phyloP scores from a whole-genome alignment of 108 stramenopile species.

The Seminavis robusta region DNA sequence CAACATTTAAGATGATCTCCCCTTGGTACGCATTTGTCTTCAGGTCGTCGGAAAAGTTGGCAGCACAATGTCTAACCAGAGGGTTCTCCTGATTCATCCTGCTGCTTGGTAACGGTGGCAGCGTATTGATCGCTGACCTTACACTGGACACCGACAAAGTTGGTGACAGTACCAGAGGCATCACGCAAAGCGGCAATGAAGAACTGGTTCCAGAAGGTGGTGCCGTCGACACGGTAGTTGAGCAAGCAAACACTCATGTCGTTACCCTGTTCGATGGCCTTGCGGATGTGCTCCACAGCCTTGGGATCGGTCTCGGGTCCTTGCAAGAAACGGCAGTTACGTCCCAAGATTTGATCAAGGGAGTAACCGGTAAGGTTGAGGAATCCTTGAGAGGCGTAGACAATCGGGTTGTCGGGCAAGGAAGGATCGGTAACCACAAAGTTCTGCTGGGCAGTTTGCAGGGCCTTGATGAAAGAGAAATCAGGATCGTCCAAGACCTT shows the following conservation, averaged over 20 bases:
- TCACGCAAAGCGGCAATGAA: constrained; percentile 93
- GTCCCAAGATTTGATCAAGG: constrained; percentile 87
- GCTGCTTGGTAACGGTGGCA: constrained; percentile 74
- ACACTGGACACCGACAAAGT: constrained; percentile 98
- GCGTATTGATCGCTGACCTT: constrained; percentile 86
- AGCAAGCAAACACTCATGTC: constrained; percentile 92
- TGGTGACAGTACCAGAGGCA: constrained; percentile 87
- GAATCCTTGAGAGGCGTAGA: constrained; percentile 92
- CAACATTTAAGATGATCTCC: no score
- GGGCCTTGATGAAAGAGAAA: constrained; percentile 94
- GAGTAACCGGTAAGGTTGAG: constrained; percentile 93
- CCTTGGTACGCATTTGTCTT: no score
- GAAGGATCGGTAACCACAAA: constrained; percentile 96
- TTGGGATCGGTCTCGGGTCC: constrained; percentile 94
- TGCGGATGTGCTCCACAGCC: constrained; percentile 92
- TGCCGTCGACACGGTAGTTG: constrained; percentile 96
- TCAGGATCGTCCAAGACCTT: constrained; percentile 92
- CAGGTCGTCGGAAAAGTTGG: no score
- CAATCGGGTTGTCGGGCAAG: constrained; percentile 94
- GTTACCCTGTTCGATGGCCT: constrained; percentile 82
- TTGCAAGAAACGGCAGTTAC: constrained; percentile 96
- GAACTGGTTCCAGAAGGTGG: constrained; percentile 98
- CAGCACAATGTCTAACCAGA: no score
- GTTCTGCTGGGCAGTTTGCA: constrained; percentile 96
- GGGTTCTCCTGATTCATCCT: constrained; percentile 61